Conservation (phyloP, 164 flowering plant species). For the Santalum album region DNA sequence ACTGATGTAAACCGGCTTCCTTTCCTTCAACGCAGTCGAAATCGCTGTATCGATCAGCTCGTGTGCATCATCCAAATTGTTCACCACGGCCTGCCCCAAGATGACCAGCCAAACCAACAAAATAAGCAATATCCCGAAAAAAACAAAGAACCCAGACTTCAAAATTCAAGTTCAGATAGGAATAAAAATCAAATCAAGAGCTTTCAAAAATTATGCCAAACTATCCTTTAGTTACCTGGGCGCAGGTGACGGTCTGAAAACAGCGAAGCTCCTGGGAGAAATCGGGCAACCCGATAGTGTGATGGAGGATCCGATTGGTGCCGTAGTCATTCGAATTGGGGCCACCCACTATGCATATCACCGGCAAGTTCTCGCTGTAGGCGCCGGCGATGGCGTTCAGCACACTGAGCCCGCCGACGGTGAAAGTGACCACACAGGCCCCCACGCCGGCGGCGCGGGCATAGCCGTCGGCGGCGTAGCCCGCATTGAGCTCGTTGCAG, state of each 20-base stretch:
- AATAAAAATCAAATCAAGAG: no score
- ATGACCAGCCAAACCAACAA: neutral
- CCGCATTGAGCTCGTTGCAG: slow-evolving; percentile 75
- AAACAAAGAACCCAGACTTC: no score
- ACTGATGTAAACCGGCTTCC: slow-evolving; percentile 65
- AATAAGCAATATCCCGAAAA: no score
- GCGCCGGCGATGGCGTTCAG: slow-evolving; percentile 71
- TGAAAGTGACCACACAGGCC: slow-evolving; percentile 62
- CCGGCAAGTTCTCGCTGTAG: slow-evolving; percentile 65
- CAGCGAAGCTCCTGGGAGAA: slow-evolving; percentile 60
- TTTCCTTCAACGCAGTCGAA: slow-evolving; percentile 62
- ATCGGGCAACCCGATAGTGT: slow-evolving; percentile 70
- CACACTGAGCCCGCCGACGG: slow-evolving; percentile 63
- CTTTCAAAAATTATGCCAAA: no score
- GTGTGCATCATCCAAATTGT: slow-evolving; percentile 63
- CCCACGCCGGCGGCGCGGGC: slow-evolving; percentile 59
- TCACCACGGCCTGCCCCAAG: slow-evolving; percentile 54
- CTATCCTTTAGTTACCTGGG: slow-evolving; percentile 25
- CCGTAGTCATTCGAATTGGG: slow-evolving; percentile 68
- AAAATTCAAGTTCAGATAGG: no score
- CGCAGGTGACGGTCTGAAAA: slow-evolving; percentile 56
- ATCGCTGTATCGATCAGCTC: slow-evolving; percentile 66
- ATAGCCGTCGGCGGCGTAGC: slow-evolving; percentile 73
- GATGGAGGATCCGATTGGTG: slow-evolving; percentile 52
- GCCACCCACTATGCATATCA: slow-evolving; percentile 63